Evolutionary conservation across 208 protist species (phyloP), one percentile per base, ranked within the genome.

Genomic region (Trypanosoma lewisi): DNA sequence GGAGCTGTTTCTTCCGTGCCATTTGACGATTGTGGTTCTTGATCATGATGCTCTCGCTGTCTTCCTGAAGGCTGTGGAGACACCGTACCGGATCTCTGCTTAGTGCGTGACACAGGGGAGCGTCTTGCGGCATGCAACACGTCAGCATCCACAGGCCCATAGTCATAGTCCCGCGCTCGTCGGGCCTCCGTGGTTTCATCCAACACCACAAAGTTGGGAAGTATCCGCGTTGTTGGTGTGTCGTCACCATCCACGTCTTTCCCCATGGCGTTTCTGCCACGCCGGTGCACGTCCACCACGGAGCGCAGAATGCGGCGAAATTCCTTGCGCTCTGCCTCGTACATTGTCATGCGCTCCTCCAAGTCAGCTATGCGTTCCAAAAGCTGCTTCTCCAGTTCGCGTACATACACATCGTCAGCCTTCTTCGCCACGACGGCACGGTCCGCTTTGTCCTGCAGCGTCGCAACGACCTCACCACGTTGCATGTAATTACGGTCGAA

Each of bases 261-360:
- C 17, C 23, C 33, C 4, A 49, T 4, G 23, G 23, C 16, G 6
- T 27, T 51, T 12, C 41, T 50, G 31, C 34, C 56, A 0, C 45
- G 39, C 28, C 73, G 70, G 12, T 56, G 67, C 12, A 52, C 67
- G 34, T 87, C 73, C 5, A 89, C 51, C 21, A 72, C 36, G 0
- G 84, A 67, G 11, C 77, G 69, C 33, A 94, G 39, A 49, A 75
- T 73, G 34, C 70, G 61, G 50, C 85, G 80, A 63, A 92, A 84
- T 53, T 91, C 88, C 19, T 73, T 66, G 23, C 85, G 63, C 52
- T 94, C 88, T 0, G 85, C 74, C 50, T 94, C 88, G 21, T 83
- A 87, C 37, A 81, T 80, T n/a, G 81, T 71, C 49, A 89, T 67
- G 4, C 88, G 79, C 64, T 94, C 88, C 60, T 91, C 83, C 0